phyloP scores from a whole-genome alignment of 495 filamentous ascomycete genomes.

The Neurospora sp. region DNA sequence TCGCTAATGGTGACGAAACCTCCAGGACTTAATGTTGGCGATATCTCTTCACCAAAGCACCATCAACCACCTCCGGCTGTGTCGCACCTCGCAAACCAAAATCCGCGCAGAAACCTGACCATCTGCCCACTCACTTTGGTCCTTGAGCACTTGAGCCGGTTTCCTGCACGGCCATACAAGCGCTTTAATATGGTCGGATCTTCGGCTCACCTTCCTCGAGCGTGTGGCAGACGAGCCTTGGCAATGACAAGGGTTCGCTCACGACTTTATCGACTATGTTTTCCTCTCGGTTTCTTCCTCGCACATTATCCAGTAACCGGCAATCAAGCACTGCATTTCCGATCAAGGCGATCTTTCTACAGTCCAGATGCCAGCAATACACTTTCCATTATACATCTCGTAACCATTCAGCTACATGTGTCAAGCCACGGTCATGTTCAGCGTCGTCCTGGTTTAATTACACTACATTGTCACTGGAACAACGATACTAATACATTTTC shows the following conservation, averaged over 20 bases:
- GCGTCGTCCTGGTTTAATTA: neutral
- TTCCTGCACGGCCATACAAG: constrained; percentile 3
- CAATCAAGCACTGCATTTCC: neutral
- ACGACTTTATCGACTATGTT: neutral
- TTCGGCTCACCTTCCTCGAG: constrained; percentile 15
- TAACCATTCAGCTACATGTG: neutral
- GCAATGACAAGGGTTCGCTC: neutral
- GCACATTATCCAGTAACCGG: neutral
- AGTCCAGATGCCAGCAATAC: neutral
- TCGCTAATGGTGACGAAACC: neutral
- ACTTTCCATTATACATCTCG: neutral
- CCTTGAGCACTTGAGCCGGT: neutral
- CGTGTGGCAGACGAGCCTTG: constrained; percentile 12
- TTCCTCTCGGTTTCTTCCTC: neutral
- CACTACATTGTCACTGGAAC: neutral
- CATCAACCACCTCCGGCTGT: neutral
- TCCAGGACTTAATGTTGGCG: neutral
- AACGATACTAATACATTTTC: neutral
- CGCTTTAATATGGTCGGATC: constrained; percentile 14
- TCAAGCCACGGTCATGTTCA: neutral
- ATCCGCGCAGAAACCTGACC: neutral
- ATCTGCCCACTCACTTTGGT: neutral
- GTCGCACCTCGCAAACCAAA: neutral
- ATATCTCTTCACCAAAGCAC: neutral
- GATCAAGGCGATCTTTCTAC: neutral